These are phyloP conservation scores for Phytophthora niederhauseri DNA, from an alignment of 352 stramenopile species.

Conservation along the genomic window DNA sequence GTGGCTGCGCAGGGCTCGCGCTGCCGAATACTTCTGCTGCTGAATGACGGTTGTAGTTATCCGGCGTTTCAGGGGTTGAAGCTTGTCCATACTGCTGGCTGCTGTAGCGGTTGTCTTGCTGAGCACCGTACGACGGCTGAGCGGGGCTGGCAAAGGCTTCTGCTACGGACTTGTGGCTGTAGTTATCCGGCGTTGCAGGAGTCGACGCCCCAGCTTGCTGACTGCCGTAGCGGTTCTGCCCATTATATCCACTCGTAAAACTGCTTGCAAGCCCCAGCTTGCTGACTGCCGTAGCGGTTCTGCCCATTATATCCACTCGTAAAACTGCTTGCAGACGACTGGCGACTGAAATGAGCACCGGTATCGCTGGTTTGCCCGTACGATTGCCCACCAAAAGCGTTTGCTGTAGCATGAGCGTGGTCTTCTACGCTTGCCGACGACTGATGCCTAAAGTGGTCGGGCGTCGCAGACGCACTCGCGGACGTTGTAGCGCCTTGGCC, in stretches of 20 bases:
- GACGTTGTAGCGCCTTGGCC: constrained; percentile 14
- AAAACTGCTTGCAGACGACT: constrained; percentile 36
- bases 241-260: constrained; percentile 23
- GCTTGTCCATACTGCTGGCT: constrained; percentile 20
- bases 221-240: constrained; percentile 17
- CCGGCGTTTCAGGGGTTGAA: constrained; percentile 19
- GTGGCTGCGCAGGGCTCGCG: constrained; percentile 13
- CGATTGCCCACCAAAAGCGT: constrained; percentile 16
- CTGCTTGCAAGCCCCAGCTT: constrained; percentile 22
- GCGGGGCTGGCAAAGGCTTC: constrained; percentile 22
- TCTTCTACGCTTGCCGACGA: constrained; percentile 4
- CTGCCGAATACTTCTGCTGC: constrained; percentile 18
- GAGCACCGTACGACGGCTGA: constrained; percentile 13
- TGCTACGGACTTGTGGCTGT: constrained; percentile 20
- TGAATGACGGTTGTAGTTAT: constrained; percentile 28
- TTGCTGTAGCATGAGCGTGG: constrained; percentile 13
- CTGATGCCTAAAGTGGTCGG: constrained; percentile 15
- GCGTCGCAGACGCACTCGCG: constrained; percentile 2
- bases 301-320: constrained; percentile 18
- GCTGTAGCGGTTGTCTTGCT: constrained; percentile 20
- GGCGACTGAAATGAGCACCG: constrained; percentile 26
- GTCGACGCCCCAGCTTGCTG: constrained; percentile 19
- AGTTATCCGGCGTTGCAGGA: constrained; percentile 25
- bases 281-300: constrained; percentile 21
- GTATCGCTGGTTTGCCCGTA: constrained; percentile 19